Percentiles rank a stretch among this genome's conserved stretches.
Conservation (phyloP, 345 rosid species). For the Nasturtium officinale region DNA sequence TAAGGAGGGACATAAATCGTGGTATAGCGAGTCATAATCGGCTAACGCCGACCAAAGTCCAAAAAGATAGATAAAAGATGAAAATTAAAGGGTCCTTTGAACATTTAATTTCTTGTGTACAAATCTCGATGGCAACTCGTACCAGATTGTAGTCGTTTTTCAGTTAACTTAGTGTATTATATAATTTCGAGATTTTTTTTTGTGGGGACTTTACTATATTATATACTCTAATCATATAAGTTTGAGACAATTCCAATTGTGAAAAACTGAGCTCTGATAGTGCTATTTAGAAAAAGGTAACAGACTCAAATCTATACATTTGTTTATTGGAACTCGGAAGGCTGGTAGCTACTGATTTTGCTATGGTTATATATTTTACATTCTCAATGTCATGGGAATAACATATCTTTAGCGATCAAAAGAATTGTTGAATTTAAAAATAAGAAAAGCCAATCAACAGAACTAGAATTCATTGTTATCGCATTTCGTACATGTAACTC, state of each 20-base stretch:
- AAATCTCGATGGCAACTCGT: slow-evolving; percentile 43
- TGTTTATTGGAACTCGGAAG: background rate
- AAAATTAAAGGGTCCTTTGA: slow-evolving; percentile 40
- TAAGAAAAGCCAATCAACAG: background rate
- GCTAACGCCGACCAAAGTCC: slow-evolving; percentile 51
- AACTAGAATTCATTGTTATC: background rate
- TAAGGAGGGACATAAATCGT: slow-evolving; percentile 7
- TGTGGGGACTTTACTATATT: background rate
- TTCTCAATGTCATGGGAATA: background rate
- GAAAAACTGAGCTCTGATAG: background rate
- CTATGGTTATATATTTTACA: background rate
- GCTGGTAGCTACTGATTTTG: background rate
- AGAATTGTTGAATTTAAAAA: too few species aligned
- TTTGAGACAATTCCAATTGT: background rate
- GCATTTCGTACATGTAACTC: background rate
- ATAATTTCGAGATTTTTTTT: background rate
- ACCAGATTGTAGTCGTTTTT: slow-evolving; percentile 37
- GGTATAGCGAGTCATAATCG: slow-evolving; percentile 45
- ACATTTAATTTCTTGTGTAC: slow-evolving; percentile 23
- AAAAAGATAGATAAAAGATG: slow-evolving; percentile 41
- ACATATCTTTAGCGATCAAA: background rate
- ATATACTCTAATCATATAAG: background rate
- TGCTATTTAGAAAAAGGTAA: background rate
- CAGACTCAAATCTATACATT: background rate
- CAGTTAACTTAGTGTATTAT: background rate